phyloP scores from a whole-genome alignment of 2,329 filamentous ascomycete genomes.

The Zasmidium cellare region DNA sequence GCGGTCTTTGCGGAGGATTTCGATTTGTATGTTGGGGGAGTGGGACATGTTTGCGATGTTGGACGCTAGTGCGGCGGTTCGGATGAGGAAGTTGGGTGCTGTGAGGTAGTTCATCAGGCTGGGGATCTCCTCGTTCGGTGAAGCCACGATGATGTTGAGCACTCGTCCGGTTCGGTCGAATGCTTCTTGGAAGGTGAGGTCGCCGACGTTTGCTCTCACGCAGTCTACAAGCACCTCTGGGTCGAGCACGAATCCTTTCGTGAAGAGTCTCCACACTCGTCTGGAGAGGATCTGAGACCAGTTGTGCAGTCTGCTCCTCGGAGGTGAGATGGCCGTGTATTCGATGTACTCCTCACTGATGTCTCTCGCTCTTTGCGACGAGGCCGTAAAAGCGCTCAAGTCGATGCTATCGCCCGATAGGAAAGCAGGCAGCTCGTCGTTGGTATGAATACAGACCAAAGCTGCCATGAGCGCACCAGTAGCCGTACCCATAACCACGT shows the following conservation, averaged over 20 bases:
- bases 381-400: conserved; percentile 70
- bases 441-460: conserved; percentile 81
- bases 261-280: conserved; percentile 67
- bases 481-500: conserved; percentile 88
- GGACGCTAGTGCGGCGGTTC: conserved; percentile 75
- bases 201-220: conserved; percentile 80
- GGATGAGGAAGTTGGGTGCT: conserved; percentile 87
- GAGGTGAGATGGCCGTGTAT: conserved; percentile 65
- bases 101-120: conserved; percentile 90
- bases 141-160: conserved; percentile 87
- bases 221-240: conserved; percentile 79
- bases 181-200: conserved; percentile 90
- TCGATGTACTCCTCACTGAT: conserved; percentile 56
- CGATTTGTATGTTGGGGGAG: conserved; percentile 56
- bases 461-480: conserved; percentile 89
- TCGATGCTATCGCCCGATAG: conserved; percentile 80
- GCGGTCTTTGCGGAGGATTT: conserved; percentile 76
- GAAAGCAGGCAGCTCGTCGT: conserved; percentile 77
- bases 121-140: conserved; percentile 72
- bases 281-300: conserved; percentile 61
- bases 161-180: conserved; percentile 82
- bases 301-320: conserved; percentile 57
- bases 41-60: conserved; percentile 69
- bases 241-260: conserved; percentile 81
- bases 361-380: conserved; percentile 31